Conservation (phyloP, 1,284 basidiomycete species). For the Rhodotorula mucilaginosa region DNA sequence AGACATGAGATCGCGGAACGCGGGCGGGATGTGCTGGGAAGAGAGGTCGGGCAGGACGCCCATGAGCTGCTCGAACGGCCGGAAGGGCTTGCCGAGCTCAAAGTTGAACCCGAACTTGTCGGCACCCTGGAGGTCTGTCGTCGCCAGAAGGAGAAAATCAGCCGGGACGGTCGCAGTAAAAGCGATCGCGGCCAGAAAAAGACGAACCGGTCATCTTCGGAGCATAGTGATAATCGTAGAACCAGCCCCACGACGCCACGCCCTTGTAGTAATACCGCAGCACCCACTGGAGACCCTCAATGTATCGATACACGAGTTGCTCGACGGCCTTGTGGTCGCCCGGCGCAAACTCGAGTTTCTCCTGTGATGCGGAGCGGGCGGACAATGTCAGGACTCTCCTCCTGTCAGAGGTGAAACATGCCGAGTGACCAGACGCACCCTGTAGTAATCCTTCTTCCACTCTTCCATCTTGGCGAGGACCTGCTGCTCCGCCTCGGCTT, state of each 20-base stretch:
- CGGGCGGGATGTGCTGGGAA: slow-evolving; percentile 77
- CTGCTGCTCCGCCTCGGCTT: slow-evolving; percentile 69
- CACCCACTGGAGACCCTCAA: slow-evolving; percentile 97
- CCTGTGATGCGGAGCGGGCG: slow-evolving; percentile 39
- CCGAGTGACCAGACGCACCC: slow-evolving; percentile 54
- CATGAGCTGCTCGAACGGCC: slow-evolving; percentile 96
- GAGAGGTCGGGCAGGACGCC: slow-evolving; percentile 91
- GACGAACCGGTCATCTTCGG: slow-evolving; percentile 81
- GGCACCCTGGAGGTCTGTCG: slow-evolving; percentile 70
- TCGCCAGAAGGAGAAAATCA: background rate
- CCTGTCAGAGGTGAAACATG: background rate
- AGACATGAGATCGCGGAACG: slow-evolving; percentile 89
- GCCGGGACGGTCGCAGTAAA: background rate
- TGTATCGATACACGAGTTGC: slow-evolving; percentile 72
- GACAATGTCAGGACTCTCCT: too few species aligned
- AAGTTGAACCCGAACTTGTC: slow-evolving; percentile 81
- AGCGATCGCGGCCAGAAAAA: background rate
- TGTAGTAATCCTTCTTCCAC: slow-evolving; percentile 90
- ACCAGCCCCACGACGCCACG: slow-evolving; percentile 97
- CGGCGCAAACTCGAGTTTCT: slow-evolving; percentile 77
- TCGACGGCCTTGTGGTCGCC: slow-evolving; percentile 61
- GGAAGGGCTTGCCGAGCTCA: slow-evolving; percentile 82
- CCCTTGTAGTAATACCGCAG: slow-evolving; percentile 98
- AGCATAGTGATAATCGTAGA: slow-evolving; percentile 97
- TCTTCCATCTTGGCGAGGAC: slow-evolving; percentile 80